Evolutionary conservation across 352 stramenopile genomes (phyloP).

Genomic region (Pythium angustatum): DNA sequence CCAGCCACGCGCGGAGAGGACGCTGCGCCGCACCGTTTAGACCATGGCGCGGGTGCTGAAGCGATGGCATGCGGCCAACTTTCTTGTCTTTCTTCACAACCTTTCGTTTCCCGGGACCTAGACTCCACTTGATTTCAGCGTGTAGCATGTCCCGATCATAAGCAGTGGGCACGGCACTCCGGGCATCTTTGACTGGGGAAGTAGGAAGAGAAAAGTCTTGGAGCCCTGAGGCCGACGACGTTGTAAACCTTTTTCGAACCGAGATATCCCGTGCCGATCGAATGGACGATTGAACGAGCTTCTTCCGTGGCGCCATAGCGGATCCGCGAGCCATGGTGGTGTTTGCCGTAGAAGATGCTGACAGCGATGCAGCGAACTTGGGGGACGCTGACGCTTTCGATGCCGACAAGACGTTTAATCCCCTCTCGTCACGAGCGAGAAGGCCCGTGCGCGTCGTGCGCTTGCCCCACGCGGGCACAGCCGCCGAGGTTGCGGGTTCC

Average conservation of each 20-base stretch:
- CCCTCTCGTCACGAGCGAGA: constrained; percentile 13
- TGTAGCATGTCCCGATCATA: constrained; percentile 16
- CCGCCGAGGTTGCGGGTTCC: constrained; percentile 18
- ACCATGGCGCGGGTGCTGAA: constrained; percentile 7
- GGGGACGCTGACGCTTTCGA: constrained; percentile 15
- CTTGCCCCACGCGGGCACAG: constrained; percentile 36
- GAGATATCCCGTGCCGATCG: constrained; percentile 19
- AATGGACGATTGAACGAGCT: constrained; percentile 21
- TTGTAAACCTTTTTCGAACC: constrained; percentile 16
- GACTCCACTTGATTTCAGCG: constrained; percentile 31
- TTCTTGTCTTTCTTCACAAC: constrained; percentile 37
- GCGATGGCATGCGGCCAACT: neutral
- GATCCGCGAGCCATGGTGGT: neutral
- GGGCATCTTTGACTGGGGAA: constrained; percentile 1
- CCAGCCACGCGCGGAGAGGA: constrained; percentile 17
- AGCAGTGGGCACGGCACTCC: neutral
- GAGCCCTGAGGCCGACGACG: constrained; percentile 1
- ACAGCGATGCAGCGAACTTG: constrained; percentile 8
- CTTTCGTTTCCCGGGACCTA: constrained; percentile 30
- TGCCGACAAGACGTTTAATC: neutral
- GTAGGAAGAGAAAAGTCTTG: constrained; percentile 20
- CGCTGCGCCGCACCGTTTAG: neutral
- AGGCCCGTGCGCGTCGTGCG: constrained; percentile 30
- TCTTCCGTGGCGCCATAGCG: constrained; percentile 5
- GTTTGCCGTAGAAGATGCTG: constrained; percentile 1